Base-by-base conservation (phyloP, 768 basidiomycete species). In the Kwoniella botswanensis region DNA sequence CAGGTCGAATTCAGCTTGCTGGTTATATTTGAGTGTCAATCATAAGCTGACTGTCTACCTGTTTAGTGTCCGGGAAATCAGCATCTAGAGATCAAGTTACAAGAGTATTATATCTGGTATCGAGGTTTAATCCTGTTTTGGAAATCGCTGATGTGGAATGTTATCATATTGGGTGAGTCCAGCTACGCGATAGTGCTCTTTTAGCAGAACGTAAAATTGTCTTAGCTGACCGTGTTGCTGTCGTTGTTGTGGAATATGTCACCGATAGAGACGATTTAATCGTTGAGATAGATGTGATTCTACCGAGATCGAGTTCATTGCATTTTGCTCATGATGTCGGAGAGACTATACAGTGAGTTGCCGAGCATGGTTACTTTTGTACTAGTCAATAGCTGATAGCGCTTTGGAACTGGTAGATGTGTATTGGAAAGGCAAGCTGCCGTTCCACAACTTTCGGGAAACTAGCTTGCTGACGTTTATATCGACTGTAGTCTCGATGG, bases 251-350 rank as follows among this genome's bases (percentile, higher is more conserved):
- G 53, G 78, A 3, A 74, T 73, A 3, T 35, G 65, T 35, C 35
- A 35, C 35, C 35, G 72, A 1, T 58, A 71, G 69, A 42, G 79
- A 76, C 46, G 80, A 74, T 43, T 59, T 77, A n/a, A 72, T 79
- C 13, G 78, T 76, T 7, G 77, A 78, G 65, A 72, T 83, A 41
- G 82, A 83, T 59, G 79, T 82, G 21, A 82, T 82, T 35, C 67
- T 82, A 18, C 80, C 81, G 2, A 52, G 65, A 24, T 64, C 73
- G 3, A 79, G 74, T 42, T 74, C 73, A 0, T 63, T 83, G 12
- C 81, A 82, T 70, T 80, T 80, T 54, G 83, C 84, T 5, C 85
- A 85, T 68, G 81, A 85, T 67, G 68, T 84, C 1, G 83, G 82
- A 3, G 83, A 83, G 75, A 81, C 78, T 9, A 74, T 82, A 4